A percentile compares a stretch with the other conserved stretches of the same genome.
Evolutionary conservation across 1,139 yeast species (phyloP).

Genomic region (Hansenula lynferdii): DNA sequence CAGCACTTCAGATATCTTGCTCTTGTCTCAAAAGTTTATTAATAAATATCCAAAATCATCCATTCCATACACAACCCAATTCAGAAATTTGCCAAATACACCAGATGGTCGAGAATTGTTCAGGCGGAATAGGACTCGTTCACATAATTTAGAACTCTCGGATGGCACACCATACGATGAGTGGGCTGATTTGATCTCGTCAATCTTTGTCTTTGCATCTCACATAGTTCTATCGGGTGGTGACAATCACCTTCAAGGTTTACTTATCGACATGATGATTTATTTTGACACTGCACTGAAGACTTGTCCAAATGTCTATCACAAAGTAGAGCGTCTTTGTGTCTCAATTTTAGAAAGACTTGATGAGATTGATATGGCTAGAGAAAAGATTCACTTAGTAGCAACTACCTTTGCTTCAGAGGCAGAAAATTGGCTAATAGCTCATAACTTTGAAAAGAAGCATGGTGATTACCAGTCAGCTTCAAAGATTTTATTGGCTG

Average conservation of each 20-base stretch:
- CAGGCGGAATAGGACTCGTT: neutral
- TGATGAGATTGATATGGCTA: slow-evolving; percentile 27
- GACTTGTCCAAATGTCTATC: slow-evolving; percentile 33
- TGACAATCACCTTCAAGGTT: neutral
- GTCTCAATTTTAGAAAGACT: slow-evolving; percentile 28
- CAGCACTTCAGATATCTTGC: neutral
- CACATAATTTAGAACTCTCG: neutral
- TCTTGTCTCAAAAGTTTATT: slow-evolving; percentile 2
- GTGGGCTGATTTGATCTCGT: neutral
- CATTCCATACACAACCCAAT: slow-evolving; percentile 5
- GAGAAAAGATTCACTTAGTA: slow-evolving; percentile 27
- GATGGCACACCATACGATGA: neutral
- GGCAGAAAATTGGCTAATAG: slow-evolving; percentile 46
- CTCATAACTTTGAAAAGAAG: slow-evolving; percentile 34
- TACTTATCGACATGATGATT: slow-evolving; percentile 5
- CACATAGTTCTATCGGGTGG: neutral
- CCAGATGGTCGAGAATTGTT: neutral
- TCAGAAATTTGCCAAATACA: neutral
- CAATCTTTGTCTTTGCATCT: neutral
- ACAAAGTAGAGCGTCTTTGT: slow-evolving; percentile 38
- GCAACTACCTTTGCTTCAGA: slow-evolving; percentile 28
- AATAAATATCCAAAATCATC: slow-evolving; percentile 3
- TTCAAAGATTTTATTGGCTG: slow-evolving; percentile 29
- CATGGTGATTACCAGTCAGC: slow-evolving; percentile 24
- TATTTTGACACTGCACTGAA: slow-evolving; percentile 25